A percentile compares a stretch with the other conserved stretches of the same genome.
Evolutionary conservation across 2,329 filamentous ascomycete species (phyloP).

Genomic region (Volutella citrinella): DNA sequence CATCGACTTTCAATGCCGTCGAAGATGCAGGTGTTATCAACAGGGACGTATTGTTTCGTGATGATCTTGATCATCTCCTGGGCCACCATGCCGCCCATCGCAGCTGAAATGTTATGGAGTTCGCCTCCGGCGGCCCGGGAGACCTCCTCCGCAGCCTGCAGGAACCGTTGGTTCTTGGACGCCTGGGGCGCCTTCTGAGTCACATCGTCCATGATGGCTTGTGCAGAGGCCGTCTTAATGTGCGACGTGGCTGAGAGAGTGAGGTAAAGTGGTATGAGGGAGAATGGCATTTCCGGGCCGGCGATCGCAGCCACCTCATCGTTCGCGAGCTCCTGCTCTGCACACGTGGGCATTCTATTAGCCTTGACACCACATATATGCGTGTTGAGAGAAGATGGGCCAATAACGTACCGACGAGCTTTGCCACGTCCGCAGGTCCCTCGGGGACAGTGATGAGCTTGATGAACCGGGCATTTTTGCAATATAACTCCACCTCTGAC

Average conservation of each 20-base stretch:
- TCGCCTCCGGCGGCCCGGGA: constrained; percentile 79
- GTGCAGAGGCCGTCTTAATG: constrained; percentile 39
- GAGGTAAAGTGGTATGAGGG: constrained; percentile 67
- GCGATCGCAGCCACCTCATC: constrained; percentile 50
- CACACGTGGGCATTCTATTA: constrained; percentile 4
- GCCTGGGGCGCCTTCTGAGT: constrained; percentile 44
- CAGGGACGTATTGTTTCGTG: constrained; percentile 69
- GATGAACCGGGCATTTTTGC: constrained; percentile 91
- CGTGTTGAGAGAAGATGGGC: too few relatives aligned
- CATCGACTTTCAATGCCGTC: constrained; percentile 64
- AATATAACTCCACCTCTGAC: constrained; percentile 84
- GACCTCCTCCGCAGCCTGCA: constrained; percentile 61
- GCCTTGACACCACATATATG: too few relatives aligned
- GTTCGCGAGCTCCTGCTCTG: constrained; percentile 53
- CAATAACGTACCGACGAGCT: constrained; percentile 56
- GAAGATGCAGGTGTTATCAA: constrained; percentile 69
- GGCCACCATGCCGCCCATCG: constrained; percentile 89
- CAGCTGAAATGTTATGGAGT: constrained; percentile 85
- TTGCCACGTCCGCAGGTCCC: too few relatives aligned
- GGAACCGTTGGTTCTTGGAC: constrained; percentile 46
- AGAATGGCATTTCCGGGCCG: constrained; percentile 49
- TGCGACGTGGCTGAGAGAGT: constrained; percentile 57
- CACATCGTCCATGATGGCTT: constrained; percentile 52
- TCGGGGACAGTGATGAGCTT: constrained; percentile 69
- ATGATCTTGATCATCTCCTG: constrained; percentile 94